Evolutionary conservation across 2,329 filamentous ascomycete species (phyloP), one percentile per base, ranked within the genome.

Genomic region (Colletotrichum scovillei): DNA sequence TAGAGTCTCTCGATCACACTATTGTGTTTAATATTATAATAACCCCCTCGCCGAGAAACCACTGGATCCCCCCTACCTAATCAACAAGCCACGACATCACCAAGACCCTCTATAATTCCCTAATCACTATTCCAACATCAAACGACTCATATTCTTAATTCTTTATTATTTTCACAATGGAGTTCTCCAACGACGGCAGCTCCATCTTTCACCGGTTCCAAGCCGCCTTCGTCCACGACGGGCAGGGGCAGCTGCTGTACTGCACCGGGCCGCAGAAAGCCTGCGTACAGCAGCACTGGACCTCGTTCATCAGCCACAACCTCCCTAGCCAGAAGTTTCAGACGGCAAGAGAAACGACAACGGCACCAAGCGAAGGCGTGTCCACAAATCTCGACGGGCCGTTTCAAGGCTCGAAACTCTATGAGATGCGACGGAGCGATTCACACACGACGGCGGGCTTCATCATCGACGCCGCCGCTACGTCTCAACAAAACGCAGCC

Each of bases 131-230:
- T 38, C 7, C 14, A 59, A 32, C 14, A 42, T 49, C 14, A 35
- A 46, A 55, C 30, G 5, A 46, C 16, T 3, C 4, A 12, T 24
- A 12, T 24, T 24, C 9, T 38, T n/a, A 57, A 46, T 63, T 9
- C 16, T 9, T 49, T 14, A n/a, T 49, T 11, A 4, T 22, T 49
- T 53, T 42, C 19, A 65, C 32, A 32, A 75, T 75, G 73, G 73
- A 75, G 9, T 68, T 75, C 49, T 74, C 73, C 8, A 75, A 75
- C 55, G 55, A 67, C 49, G 73, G 73, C 19, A 71, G 52, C 24
- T 75, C 73, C 5, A 35, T 74, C 14, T 75, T 74, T 19, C 73
- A 75, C 57, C 73, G 71, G 26, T 74, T 74, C 30, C 70, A 69
- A 38, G 65, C 65, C 53, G 66, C 62, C 66, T 74, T 74, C 42